Conservation (phyloP, 108 stramenopile species). For the Asterionellopsis glacialis region DNA sequence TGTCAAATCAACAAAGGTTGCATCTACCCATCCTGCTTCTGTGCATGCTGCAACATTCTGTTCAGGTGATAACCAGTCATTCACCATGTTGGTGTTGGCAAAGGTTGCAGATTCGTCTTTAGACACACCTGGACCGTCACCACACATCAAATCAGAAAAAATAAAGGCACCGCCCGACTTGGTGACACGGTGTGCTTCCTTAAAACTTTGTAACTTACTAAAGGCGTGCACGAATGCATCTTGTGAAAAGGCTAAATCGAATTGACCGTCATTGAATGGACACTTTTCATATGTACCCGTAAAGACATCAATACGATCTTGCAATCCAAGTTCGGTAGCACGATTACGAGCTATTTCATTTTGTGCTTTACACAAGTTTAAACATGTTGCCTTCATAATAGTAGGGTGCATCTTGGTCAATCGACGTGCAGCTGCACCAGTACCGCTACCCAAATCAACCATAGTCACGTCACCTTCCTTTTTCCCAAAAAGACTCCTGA, state of each 20-base stretch:
- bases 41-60: slow-evolving; percentile 27
- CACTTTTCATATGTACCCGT: slow-evolving; percentile 33
- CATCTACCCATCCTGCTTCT: slow-evolving; percentile 45
- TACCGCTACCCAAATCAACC: slow-evolving; percentile 29
- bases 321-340: slow-evolving; percentile 26
- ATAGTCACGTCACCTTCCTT: slow-evolving; percentile 3
- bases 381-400: slow-evolving; percentile 32
- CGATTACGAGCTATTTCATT: slow-evolving; percentile 26
- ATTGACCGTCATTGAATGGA: slow-evolving; percentile 22
- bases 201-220: slow-evolving; percentile 29
- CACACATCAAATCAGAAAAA: slow-evolving; percentile 55
- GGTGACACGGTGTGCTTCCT: slow-evolving; percentile 50
- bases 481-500: slow-evolving; percentile 12
- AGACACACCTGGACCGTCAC: slow-evolving; percentile 33
- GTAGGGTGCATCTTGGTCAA: slow-evolving; percentile 22
- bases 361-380: slow-evolving; percentile 38
- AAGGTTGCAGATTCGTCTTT: too few relatives aligned
- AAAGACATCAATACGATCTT: slow-evolving; percentile 27
- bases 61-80: slow-evolving; percentile 46
- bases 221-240: slow-evolving; percentile 59
- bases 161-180: slow-evolving; percentile 53
- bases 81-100: slow-evolving; percentile 41
- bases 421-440: slow-evolving; percentile 26
- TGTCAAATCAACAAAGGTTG: slow-evolving; percentile 41
- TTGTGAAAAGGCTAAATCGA: slow-evolving; percentile 50